These are phyloP conservation scores for Psidium friedrichsthalianum DNA, from an alignment of 345 rosid genomes.

Conservation along the genomic window DNA sequence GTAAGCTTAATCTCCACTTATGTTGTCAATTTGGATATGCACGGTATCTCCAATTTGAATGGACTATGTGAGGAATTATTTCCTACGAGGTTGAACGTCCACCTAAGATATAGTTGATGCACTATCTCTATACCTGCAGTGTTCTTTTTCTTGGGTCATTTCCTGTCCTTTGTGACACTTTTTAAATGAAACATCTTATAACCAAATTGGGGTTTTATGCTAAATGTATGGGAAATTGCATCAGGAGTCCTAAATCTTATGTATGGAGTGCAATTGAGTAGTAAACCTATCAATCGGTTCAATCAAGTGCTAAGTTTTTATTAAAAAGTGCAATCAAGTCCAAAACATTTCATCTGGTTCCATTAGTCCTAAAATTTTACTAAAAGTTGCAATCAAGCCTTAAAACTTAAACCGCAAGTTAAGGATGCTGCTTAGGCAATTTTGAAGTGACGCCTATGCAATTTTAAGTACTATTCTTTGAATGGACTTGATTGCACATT, in stretches of 20 bases:
- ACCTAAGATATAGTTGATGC: neutral
- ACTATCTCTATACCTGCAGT: neutral
- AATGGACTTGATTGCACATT: neutral
- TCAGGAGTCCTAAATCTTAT: too few species aligned
- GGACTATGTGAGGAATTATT: neutral
- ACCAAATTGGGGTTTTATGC: neutral
- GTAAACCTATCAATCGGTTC: too few species aligned
- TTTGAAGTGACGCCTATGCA: neutral
- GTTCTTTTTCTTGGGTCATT: neutral
- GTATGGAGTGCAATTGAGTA: too few species aligned
- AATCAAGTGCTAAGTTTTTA: neutral
- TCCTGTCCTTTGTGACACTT: neutral
- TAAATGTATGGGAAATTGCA: neutral
- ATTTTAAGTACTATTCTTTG: neutral
- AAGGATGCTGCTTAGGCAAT: neutral
- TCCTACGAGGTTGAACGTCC: neutral
- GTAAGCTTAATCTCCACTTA: neutral
- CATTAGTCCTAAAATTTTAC: neutral
- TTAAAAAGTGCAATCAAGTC: neutral
- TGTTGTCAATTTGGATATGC: neutral
- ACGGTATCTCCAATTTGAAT: neutral
- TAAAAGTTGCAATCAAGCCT: neutral
- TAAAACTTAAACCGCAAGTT: neutral
- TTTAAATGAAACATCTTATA: neutral
- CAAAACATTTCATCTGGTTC: neutral